phyloP scores from a whole-genome alignment of 768 basidiomycete species.

The Trametes cingulata region DNA sequence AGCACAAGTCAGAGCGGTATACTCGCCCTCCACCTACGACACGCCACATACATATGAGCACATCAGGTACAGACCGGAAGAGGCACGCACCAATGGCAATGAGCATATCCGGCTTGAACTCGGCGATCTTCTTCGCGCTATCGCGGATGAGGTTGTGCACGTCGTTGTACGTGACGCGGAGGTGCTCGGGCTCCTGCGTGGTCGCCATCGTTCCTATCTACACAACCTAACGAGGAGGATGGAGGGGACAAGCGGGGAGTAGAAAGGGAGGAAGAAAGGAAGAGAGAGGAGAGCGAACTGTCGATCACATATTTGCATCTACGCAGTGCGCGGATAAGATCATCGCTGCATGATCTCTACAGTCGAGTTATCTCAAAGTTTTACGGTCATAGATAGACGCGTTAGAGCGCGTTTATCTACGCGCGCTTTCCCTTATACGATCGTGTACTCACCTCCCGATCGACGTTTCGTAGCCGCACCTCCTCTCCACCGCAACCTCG shows the following conservation, averaged over 20 bases:
- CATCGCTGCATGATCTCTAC: neutral
- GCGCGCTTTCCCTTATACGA: neutral
- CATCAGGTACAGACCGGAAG: neutral
- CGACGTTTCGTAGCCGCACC: neutral
- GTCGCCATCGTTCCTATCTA: neutral
- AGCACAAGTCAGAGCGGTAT: slow-evolving; percentile 6
- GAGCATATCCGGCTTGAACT: slow-evolving; percentile 84
- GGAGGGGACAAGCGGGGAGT: neutral
- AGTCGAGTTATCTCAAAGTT: neutral
- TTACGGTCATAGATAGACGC: neutral
- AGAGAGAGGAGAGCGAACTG: slow-evolving; percentile 2
- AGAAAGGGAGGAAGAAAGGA: slow-evolving; percentile 2
- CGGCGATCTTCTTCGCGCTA: slow-evolving; percentile 65
- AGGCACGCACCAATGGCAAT: slow-evolving; percentile 70
- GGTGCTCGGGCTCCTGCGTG: slow-evolving; percentile 52
- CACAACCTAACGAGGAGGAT: neutral
- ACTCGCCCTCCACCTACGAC: slow-evolving; percentile 78
- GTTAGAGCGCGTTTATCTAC: neutral
- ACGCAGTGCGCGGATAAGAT: slow-evolving; percentile 5
- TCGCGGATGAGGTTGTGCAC: slow-evolving; percentile 85
- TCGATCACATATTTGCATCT: neutral
- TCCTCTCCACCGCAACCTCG: neutral
- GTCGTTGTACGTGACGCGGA: slow-evolving; percentile 85
- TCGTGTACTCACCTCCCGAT: neutral
- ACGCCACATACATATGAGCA: neutral